phyloP scores from a whole-genome alignment of 2,329 filamentous ascomycete genomes.

The Clonostachys rosea region DNA sequence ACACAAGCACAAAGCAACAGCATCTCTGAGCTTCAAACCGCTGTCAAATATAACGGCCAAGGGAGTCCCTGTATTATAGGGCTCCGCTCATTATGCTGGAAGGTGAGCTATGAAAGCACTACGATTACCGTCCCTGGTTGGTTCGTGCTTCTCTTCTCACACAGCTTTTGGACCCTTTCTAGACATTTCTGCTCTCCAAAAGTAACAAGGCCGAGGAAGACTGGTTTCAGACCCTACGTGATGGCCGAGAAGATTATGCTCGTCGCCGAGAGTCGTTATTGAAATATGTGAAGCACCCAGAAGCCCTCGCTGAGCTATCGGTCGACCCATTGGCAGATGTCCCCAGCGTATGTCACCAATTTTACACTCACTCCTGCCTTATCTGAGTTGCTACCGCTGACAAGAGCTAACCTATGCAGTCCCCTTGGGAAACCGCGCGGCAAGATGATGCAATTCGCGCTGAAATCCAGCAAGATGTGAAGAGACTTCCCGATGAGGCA shows the following conservation, averaged over 20 bases:
- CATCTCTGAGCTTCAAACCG: constrained; percentile 57
- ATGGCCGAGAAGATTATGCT: constrained; percentile 70
- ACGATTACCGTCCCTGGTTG: background rate
- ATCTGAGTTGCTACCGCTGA: background rate
- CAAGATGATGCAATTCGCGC: constrained; percentile 78
- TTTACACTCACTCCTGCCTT: background rate
- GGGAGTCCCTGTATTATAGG: constrained; percentile 64
- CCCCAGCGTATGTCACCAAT: constrained; percentile 35
- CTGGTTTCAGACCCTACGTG: constrained; percentile 66
- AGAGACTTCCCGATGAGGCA: constrained; percentile 84
- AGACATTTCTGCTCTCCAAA: constrained; percentile 80
- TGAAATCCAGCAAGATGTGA: constrained; percentile 93
- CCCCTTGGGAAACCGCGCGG: constrained; percentile 84
- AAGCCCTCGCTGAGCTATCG: constrained; percentile 65
- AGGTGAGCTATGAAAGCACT: constrained; percentile 43
- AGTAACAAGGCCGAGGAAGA: constrained; percentile 47
- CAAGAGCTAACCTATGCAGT: constrained; percentile 41
- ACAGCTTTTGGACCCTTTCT: background rate
- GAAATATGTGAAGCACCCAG: constrained; percentile 77
- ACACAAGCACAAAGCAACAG: constrained; percentile 54
- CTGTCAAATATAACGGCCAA: constrained; percentile 56
- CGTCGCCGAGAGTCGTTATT: constrained; percentile 71
- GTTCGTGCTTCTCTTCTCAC: background rate
- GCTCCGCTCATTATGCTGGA: constrained; percentile 88
- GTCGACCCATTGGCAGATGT: constrained; percentile 87